Percentiles rank a stretch among this genome's conserved stretches.
phyloP scores from a whole-genome alignment of 495 filamentous ascomycete species.

The Mycothermus thermophilus region DNA sequence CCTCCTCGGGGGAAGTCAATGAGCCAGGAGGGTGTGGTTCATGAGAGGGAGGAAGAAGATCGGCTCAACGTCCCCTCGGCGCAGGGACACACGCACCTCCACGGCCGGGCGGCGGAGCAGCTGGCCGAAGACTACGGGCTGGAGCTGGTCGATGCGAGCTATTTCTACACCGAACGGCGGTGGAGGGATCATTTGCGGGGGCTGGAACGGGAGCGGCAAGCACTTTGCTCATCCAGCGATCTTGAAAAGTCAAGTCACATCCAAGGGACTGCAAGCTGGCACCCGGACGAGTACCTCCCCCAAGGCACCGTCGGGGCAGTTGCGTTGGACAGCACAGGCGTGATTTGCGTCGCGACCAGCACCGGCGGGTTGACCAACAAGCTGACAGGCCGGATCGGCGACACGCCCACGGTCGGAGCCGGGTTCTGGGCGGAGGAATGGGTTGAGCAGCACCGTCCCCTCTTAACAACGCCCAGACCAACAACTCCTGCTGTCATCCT shows the following conservation, averaged over 20 bases:
- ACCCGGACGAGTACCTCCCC: constrained; percentile 47
- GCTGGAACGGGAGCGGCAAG: constrained; percentile 39
- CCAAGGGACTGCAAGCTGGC: too few relatives aligned
- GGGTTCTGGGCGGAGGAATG: constrained; percentile 88
- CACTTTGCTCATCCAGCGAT: too few relatives aligned
- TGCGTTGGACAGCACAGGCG: constrained; percentile 57
- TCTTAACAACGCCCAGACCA: constrained; percentile 1
- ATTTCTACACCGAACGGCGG: constrained; percentile 64
- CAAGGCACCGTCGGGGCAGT: constrained; percentile 82
- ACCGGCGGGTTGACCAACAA: constrained; percentile 89
- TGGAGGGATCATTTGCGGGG: constrained; percentile 75
- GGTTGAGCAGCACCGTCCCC: constrained; percentile 29
- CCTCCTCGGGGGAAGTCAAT: background rate
- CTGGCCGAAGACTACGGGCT: constrained; percentile 53
- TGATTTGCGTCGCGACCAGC: constrained; percentile 65
- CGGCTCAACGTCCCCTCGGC: constrained; percentile 30
- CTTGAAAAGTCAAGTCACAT: too few relatives aligned
- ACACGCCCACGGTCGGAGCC: constrained; percentile 74
- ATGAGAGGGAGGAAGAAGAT: constrained; percentile 1
- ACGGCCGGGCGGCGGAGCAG: constrained; percentile 49
- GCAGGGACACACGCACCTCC: constrained; percentile 55
- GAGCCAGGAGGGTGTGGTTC: background rate
- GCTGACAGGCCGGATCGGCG: constrained; percentile 68
- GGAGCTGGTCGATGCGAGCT: constrained; percentile 50
- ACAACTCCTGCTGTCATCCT: constrained; percentile 27